Evolutionary conservation across 371 early-diverging fungal genomes (phyloP).

Genomic region (Fennellomyces sp.): DNA sequence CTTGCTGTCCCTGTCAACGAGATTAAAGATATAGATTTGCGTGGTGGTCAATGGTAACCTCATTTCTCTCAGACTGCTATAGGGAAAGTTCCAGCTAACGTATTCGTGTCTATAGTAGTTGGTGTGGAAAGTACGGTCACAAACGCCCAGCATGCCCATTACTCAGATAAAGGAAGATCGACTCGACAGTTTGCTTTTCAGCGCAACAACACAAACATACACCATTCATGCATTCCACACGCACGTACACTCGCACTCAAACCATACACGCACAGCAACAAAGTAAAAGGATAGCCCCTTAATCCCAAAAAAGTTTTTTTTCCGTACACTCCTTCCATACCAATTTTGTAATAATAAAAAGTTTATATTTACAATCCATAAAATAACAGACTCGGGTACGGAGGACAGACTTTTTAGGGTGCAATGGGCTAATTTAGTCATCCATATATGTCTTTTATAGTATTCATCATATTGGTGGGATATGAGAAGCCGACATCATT

Average conservation of each 20-base stretch:
- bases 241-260: neutral
- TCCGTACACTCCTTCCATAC: too few species aligned
- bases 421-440: too few species aligned
- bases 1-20: neutral
- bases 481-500: too few species aligned
- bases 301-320: neutral
- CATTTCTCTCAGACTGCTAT: neutral
- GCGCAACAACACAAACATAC: neutral
- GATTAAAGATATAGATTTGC: slow-evolving; percentile 4
- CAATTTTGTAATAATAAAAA: too few species aligned
- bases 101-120: slow-evolving; percentile 9
- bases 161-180: slow-evolving; percentile 9
- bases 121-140: slow-evolving; percentile 21
- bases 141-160: slow-evolving; percentile 7
- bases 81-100: too few species aligned
- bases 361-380: too few species aligned
- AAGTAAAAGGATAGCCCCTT: neutral
- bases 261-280: neutral
- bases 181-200: too few species aligned
- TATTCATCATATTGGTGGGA: too few species aligned
- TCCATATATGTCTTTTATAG: neutral
- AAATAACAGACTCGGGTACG: too few species aligned
- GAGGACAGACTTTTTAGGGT: too few species aligned
- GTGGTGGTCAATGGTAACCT: slow-evolving; percentile 20
- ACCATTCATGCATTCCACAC: neutral